A percentile compares a stretch with the other conserved stretches of the same genome.
Evolutionary conservation across 768 basidiomycete species (phyloP).

Genomic region (Leccinum rimulosum): DNA sequence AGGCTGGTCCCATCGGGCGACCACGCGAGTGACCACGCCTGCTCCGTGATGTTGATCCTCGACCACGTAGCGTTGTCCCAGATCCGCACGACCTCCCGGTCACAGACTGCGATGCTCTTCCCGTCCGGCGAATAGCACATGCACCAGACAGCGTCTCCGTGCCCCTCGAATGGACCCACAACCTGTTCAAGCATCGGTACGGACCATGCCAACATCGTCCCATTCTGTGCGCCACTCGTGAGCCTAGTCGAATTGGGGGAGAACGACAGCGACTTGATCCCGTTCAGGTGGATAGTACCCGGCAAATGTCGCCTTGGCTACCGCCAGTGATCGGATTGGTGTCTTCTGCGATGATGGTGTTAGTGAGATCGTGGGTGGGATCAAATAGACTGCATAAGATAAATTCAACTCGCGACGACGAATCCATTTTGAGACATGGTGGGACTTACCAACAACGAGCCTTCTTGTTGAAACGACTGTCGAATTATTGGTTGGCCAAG

Average conservation of each 20-base stretch:
- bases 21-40: conserved; percentile 26
- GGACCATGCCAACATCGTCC: conserved; percentile 19
- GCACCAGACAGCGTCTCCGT: conserved; percentile 16
- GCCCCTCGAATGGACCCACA: conserved; percentile 7
- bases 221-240: conserved; percentile 18
- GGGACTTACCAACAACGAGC: too few species aligned
- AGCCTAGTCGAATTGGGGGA: conserved; percentile 17
- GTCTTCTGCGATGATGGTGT: too few species aligned
- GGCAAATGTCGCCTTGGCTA: too few species aligned
- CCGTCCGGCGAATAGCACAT: conserved; percentile 21
- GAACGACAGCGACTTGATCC: conserved; percentile 17
- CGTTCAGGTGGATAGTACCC: too few species aligned
- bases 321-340: too few species aligned
- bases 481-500: too few species aligned
- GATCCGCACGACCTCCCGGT: conserved; percentile 15
- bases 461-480: too few species aligned
- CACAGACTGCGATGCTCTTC: conserved; percentile 18
- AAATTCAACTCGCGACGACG: too few species aligned
- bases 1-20: conserved; percentile 11
- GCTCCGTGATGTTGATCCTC: background rate
- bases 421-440: too few species aligned
- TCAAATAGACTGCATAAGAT: too few species aligned
- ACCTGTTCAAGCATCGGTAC: conserved; percentile 2
- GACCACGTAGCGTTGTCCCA: conserved; percentile 13
- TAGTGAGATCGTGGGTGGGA: too few species aligned